Conservation (phyloP, 2,329 filamentous ascomycete species). For the Aspergillus sp. region DNA sequence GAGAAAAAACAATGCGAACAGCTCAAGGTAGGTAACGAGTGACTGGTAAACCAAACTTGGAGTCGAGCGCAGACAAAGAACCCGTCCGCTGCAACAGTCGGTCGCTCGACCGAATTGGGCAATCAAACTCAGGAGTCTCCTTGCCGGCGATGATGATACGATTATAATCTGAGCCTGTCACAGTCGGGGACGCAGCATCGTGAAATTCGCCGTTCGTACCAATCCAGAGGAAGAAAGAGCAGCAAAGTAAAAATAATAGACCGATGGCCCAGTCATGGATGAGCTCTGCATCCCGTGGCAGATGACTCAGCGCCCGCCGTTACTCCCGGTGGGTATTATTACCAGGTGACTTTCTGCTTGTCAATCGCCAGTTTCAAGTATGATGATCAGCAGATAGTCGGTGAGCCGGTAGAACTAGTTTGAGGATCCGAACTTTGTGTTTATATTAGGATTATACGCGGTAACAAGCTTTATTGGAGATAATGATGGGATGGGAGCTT, state of each 20-base stretch:
- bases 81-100: slow-evolving; percentile 1
- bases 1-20: background rate
- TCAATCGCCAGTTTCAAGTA: background rate
- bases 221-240: background rate
- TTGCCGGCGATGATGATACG: slow-evolving; percentile 3
- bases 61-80: slow-evolving; percentile 1
- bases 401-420: background rate
- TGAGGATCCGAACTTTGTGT: background rate
- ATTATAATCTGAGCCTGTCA: slow-evolving; percentile 15
- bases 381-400: background rate
- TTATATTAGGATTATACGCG: background rate
- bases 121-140: slow-evolving; percentile 1
- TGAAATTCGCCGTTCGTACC: slow-evolving; percentile 9
- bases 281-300: slow-evolving; percentile 14
- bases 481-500: background rate
- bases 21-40: background rate
- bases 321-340: background rate
- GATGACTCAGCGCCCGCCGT: slow-evolving; percentile 13
- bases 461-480: background rate
- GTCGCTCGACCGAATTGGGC: background rate
- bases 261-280: slow-evolving; percentile 21
- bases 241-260: background rate
- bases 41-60: background rate
- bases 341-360: background rate
- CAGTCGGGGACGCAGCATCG: slow-evolving; percentile 15